Base-by-base conservation (phyloP, 768 basidiomycete genomes). In the Daedalea quercina region DNA sequence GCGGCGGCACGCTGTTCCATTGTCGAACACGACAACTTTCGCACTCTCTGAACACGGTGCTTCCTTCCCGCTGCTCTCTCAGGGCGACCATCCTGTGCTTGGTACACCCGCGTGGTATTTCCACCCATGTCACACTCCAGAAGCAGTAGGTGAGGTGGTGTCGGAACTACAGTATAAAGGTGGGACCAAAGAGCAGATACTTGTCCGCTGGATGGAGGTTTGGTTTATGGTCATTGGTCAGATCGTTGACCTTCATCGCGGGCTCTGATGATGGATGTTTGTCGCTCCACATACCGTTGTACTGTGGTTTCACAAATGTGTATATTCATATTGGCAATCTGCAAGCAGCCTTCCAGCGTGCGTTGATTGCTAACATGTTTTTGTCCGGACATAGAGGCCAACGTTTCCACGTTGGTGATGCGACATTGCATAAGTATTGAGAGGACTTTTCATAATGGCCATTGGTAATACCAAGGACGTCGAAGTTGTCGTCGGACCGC, bases 71-170 rank as follows among this genome's bases (percentile, higher is more conserved):
- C 66, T 94, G 20, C 69, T 95, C 9, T 89, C 91, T 12, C 90
- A 91, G 60, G 88, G 88, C 9, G 93, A 95, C 53, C 93, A 94
- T 61, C 93, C 91, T 0, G 81, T 76, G 4, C 73, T 87, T 26
- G 85, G 82, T 20, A 80, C 72, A 2, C 83, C 85, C 9, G 84
- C 81, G 51, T 95, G 90, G 90, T 90, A 84, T 62, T 71, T 95
- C 35, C 93, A 95, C 65, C 93, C 93, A 9, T 95, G 93, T 65
- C 83, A 89, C 65, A 87, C 84, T 3, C 75, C 76, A 9, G 67
- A 67, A 31, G 79, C 82, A 1, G 79, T 95, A 1, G 70, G 71
- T 22, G 92, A 94, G 67, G 69, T 95, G 20, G 64, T 92, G 68
- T 58, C 62, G 20, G 86, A 82, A 55, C 65, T 73, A 11, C 64